Conservation (phyloP, 768 basidiomycete species). For the Leccinum disarticulatum region DNA sequence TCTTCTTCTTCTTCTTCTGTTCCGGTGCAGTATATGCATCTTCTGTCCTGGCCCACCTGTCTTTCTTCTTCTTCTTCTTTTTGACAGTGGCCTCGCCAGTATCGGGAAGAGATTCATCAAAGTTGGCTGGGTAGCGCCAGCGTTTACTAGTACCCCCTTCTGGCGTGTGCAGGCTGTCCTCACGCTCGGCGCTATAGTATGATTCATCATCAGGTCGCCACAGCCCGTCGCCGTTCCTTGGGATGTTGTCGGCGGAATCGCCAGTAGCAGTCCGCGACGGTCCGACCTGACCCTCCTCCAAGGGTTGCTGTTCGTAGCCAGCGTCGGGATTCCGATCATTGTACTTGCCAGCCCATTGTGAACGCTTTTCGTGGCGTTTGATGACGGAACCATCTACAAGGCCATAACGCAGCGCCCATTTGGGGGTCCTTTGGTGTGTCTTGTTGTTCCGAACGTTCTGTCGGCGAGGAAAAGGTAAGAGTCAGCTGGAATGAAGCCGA, state of each 20-base stretch:
- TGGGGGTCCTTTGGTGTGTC: slow-evolving; percentile 88
- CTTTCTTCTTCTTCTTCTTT: slow-evolving; percentile 74
- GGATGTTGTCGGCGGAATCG: slow-evolving; percentile 8
- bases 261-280: slow-evolving; percentile 14
- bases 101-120: slow-evolving; percentile 54
- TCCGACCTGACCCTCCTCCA: slow-evolving; percentile 78
- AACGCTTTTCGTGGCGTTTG: slow-evolving; percentile 74
- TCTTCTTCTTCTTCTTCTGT: slow-evolving; percentile 57
- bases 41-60: slow-evolving; percentile 84
- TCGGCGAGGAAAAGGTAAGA: slow-evolving; percentile 8
- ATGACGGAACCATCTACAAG: slow-evolving; percentile 81
- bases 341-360: slow-evolving; percentile 86
- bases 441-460: slow-evolving; percentile 97
- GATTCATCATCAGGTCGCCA: slow-evolving; percentile 78
- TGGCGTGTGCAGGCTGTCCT: slow-evolving; percentile 38
- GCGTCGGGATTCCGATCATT: slow-evolving; percentile 76
- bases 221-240: slow-evolving; percentile 46
- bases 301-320: slow-evolving; percentile 64
- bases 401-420: slow-evolving; percentile 91
- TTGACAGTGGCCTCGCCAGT: slow-evolving; percentile 42
- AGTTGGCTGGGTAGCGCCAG: slow-evolving; percentile 88
- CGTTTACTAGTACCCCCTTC: slow-evolving; percentile 39
- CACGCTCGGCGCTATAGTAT: slow-evolving; percentile 54
- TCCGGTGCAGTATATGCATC: slow-evolving; percentile 63
- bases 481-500: not conserved